A percentile compares a stretch with the other conserved stretches of the same genome.
These are phyloP conservation scores for Penicillium parvum DNA, from an alignment of 495 filamentous ascomycete species.

Conservation along the genomic window DNA sequence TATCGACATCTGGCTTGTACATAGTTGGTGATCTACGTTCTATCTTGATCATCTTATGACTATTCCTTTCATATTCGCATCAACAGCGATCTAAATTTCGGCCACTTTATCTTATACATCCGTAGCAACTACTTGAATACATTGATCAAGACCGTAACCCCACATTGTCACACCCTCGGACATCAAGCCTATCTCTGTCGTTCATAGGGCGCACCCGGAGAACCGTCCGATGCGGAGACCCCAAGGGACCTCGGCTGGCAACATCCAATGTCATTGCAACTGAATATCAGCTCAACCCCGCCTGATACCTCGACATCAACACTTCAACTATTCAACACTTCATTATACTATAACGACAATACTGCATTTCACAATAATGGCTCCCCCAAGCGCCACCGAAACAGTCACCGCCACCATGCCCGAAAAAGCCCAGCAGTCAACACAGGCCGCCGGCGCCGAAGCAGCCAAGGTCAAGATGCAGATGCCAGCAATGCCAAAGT, in stretches of 20 bases:
- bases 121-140: no score
- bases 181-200: not conserved
- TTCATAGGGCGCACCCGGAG: not conserved
- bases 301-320: not conserved
- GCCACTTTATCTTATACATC: no score
- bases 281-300: constrained; percentile 6
- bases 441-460: constrained; percentile 24
- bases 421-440: constrained; percentile 19
- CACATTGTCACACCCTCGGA: no score
- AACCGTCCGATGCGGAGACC: not conserved
- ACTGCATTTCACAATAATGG: no score
- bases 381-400: constrained; percentile 30
- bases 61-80: no score
- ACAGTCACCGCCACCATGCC: constrained; percentile 17
- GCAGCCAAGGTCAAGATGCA: constrained; percentile 42
- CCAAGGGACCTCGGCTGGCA: not conserved
- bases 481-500: constrained; percentile 50
- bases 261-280: not conserved
- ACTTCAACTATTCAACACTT: not conserved
- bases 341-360: not conserved
- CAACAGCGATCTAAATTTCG: no score
- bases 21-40: no score
- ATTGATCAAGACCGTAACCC: no score
- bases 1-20: no score
- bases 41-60: no score